phyloP scores from a whole-genome alignment of 257 asterid species.

The Agastache rugosa region DNA sequence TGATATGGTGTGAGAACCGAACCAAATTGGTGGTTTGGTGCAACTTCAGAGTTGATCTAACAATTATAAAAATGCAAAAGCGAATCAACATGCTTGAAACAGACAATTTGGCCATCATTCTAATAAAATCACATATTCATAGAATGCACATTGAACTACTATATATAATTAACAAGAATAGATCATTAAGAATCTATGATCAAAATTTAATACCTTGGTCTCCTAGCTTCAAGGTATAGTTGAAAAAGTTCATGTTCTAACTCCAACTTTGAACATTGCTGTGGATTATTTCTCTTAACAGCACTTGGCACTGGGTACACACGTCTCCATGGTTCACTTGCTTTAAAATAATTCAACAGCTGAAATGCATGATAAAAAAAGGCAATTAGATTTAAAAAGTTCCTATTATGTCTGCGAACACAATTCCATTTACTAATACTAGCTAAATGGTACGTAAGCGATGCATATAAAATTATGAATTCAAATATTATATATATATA shows the following conservation, averaged over 20 bases:
- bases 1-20: background rate
- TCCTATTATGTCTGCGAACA: background rate
- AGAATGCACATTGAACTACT: constrained; percentile 8
- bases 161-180: constrained; percentile 22
- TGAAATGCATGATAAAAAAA: constrained; percentile 35
- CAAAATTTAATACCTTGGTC: constrained; percentile 57
- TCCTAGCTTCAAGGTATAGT: constrained; percentile 51
- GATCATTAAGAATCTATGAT: constrained; percentile 13
- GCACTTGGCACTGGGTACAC: constrained; percentile 46
- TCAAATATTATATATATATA: too few relatives aligned
- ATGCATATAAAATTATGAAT: too few relatives aligned
- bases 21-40: background rate
- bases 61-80: background rate
- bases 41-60: background rate
- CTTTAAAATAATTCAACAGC: constrained; percentile 57
- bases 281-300: constrained; percentile 45
- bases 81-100: background rate
- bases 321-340: constrained; percentile 80
- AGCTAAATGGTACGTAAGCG: too few relatives aligned
- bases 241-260: constrained; percentile 60
- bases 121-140: background rate
- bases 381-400: background rate
- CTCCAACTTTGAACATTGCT: constrained; percentile 51
- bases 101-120: background rate
- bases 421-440: background rate